A percentile compares a stretch with the other conserved stretches of the same genome.
Conservation (phyloP, 2,329 filamentous ascomycete species). For the Cordyceps cateniannulata region DNA sequence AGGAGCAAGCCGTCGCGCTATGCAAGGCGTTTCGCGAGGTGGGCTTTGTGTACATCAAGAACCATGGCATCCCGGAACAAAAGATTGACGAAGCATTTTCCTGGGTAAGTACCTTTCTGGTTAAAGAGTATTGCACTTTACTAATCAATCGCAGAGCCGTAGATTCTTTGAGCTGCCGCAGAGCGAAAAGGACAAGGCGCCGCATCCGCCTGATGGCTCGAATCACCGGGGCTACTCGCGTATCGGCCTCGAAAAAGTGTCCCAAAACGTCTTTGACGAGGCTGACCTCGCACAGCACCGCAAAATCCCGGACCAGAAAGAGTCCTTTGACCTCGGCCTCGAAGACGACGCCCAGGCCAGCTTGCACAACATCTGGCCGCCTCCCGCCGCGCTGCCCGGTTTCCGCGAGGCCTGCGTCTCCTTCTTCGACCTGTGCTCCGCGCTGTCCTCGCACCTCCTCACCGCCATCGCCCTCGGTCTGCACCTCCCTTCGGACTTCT, state of each 20-base stretch:
- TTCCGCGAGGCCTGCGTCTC: conserved; percentile 29
- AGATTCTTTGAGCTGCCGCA: conserved; percentile 27
- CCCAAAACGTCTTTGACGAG: conserved; percentile 23
- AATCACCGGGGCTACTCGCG: conserved; percentile 32
- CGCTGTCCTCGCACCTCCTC: conserved; percentile 67
- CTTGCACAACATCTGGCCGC: conserved; percentile 23
- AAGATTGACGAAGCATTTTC: conserved; percentile 31
- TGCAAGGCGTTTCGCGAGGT: conserved; percentile 25
- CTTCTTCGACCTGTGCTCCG: conserved; percentile 66
- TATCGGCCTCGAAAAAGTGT: conserved; percentile 29
- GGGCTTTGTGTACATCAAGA: conserved; percentile 29
- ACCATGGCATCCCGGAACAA: conserved; percentile 28
- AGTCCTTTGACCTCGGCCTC: conserved; percentile 34
- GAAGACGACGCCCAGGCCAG: conserved; percentile 23
- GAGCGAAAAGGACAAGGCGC: conserved; percentile 25
- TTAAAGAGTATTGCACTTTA: background rate
- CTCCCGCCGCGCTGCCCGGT: conserved; percentile 19
- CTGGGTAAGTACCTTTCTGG: conserved; percentile 20
- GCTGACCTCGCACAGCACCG: conserved; percentile 11
- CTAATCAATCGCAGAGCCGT: conserved; percentile 16
- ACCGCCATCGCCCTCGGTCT: conserved; percentile 69
- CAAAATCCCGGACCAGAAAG: conserved; percentile 26
- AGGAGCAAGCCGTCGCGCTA: conserved; percentile 15
- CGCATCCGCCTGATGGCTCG: conserved; percentile 27
- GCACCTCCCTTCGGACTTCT: conserved; percentile 59